Evolutionary conservation across 257 asterid genomes (phyloP).

Genomic region (Capsicum rhomboideum): DNA sequence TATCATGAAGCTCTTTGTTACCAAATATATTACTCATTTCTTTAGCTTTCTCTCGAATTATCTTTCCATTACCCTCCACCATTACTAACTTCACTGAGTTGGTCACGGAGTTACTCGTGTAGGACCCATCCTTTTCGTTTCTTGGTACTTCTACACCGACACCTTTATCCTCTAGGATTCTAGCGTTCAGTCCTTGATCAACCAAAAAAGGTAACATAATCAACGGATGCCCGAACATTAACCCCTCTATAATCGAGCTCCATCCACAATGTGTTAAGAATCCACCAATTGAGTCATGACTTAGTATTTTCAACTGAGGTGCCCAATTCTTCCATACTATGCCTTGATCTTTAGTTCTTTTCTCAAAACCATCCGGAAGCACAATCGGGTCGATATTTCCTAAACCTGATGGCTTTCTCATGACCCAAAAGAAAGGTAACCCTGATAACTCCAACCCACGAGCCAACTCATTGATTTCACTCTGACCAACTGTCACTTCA

Average conservation of each 20-base stretch:
- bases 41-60: conserved; percentile 8
- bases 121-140: conserved; percentile 22
- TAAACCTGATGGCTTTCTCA: conserved; percentile 14
- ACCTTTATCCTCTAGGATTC: background rate
- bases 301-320: conserved; percentile 33
- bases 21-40: conserved; percentile 12
- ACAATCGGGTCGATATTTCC: background rate
- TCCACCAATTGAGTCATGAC: conserved; percentile 40
- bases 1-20: conserved; percentile 9
- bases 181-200: conserved; percentile 8
- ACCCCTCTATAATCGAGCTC: conserved; percentile 36
- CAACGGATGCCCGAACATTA: conserved; percentile 19
- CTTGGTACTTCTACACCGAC: conserved; percentile 12
- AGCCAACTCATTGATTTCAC: conserved; percentile 28
- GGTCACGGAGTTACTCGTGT: conserved; percentile 18
- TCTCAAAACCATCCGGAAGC: conserved; percentile 27
- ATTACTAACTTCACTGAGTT: conserved; percentile 19
- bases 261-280: conserved; percentile 49
- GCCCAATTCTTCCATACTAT: conserved; percentile 42
- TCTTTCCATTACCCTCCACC: conserved; percentile 8
- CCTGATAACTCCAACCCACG: conserved; percentile 33
- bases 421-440: conserved; percentile 32
- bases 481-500: conserved; percentile 20
- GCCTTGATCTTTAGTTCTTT: conserved; percentile 25
- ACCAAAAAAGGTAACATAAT: conserved; percentile 26